A percentile compares a stretch with the other conserved stretches of the same genome.
These are phyloP conservation scores for Suaeda aralocaspica DNA, from an alignment of 148 eudicot species.

Conservation along the genomic window DNA sequence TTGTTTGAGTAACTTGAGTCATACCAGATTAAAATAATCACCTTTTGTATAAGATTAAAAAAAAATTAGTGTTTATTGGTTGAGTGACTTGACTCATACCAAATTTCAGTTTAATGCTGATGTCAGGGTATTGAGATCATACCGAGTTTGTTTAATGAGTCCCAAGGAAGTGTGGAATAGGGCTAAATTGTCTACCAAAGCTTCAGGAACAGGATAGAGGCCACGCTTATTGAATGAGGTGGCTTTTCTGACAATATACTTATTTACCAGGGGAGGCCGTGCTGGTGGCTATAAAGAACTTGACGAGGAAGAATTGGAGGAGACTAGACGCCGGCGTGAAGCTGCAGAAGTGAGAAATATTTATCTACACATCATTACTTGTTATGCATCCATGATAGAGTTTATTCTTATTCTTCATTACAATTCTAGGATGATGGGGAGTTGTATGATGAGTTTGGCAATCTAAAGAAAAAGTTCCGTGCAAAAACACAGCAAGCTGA, in stretches of 20 bases:
- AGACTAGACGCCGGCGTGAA: conserved; percentile 84
- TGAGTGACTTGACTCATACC: background rate
- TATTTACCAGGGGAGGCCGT: conserved; percentile 77
- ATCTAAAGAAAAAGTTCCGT: conserved; percentile 90
- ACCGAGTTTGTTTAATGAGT: background rate
- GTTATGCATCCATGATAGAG: background rate
- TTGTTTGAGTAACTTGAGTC: background rate
- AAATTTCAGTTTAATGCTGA: background rate
- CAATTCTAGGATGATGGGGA: conserved; percentile 85
- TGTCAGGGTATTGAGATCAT: background rate
- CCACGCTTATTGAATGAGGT: background rate
- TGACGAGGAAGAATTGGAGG: conserved; percentile 93
- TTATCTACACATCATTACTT: background rate
- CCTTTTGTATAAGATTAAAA: background rate
- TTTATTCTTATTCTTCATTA: background rate
- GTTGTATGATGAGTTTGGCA: conserved; percentile 95
- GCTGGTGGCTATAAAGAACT: conserved; percentile 99
- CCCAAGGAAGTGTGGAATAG: background rate
- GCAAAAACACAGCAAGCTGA: conserved; percentile 73
- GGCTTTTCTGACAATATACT: conserved; percentile 2
- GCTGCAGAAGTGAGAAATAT: conserved; percentile 69
- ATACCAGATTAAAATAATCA: background rate
- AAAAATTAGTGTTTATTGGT: background rate
- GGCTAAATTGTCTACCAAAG: background rate
- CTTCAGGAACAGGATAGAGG: background rate